These are phyloP conservation scores for Penicillium daleae DNA, from an alignment of 495 filamentous ascomycete species.

Conservation along the genomic window DNA sequence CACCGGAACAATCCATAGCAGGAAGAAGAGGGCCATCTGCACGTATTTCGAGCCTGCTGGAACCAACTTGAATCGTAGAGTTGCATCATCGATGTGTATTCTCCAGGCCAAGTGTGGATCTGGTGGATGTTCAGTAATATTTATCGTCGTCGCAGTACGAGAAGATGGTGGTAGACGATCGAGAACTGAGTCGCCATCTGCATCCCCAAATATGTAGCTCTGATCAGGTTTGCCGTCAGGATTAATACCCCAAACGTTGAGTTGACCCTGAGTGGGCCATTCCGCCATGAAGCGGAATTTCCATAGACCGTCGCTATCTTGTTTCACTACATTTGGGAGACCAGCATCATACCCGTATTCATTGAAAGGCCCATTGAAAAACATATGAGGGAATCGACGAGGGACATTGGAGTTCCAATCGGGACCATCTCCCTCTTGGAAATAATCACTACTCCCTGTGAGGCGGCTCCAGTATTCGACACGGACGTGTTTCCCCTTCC, in stretches of 20 bases:
- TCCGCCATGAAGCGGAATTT: slow-evolving; percentile 65
- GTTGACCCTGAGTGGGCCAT: slow-evolving; percentile 64
- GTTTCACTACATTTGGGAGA: slow-evolving; percentile 56
- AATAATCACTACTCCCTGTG: slow-evolving; percentile 65
- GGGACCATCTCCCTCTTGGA: slow-evolving; percentile 63
- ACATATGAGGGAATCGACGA: slow-evolving; percentile 67
- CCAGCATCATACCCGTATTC: slow-evolving; percentile 71
- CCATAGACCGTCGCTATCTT: slow-evolving; percentile 61
- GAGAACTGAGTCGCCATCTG: slow-evolving; percentile 62
- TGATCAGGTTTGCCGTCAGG: slow-evolving; percentile 66
- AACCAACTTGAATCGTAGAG: slow-evolving; percentile 52
- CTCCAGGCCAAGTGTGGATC: slow-evolving; percentile 61
- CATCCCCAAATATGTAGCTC: slow-evolving; percentile 61
- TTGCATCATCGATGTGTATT: slow-evolving; percentile 60
- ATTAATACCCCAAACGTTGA: slow-evolving; percentile 74
- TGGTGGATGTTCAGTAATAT: slow-evolving; percentile 61
- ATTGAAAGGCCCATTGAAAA: slow-evolving; percentile 68
- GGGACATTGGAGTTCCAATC: slow-evolving; percentile 37
- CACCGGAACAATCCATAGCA: slow-evolving; percentile 61
- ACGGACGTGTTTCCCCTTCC: slow-evolving; percentile 67
- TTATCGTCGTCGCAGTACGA: slow-evolving; percentile 58
- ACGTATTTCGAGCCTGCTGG: slow-evolving; percentile 57
- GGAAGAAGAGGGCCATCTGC: slow-evolving; percentile 62
- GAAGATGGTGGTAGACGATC: slow-evolving; percentile 67
- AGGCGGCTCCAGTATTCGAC: slow-evolving; percentile 71